Evolutionary conservation across 306 rosid species (phyloP).

Genomic region (Lagenaria siceraria): DNA sequence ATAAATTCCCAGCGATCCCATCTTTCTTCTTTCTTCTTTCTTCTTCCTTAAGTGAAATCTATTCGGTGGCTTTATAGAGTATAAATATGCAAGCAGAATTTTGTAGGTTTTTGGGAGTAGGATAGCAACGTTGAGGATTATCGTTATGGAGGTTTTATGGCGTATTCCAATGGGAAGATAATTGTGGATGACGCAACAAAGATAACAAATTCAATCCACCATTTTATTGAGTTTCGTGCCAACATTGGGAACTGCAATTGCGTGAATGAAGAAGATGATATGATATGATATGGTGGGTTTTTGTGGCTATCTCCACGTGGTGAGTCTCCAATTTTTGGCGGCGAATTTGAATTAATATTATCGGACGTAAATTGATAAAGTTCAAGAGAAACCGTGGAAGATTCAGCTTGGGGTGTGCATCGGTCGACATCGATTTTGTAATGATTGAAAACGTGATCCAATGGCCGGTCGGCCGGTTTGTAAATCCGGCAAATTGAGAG

Average conservation of each 20-base stretch:
- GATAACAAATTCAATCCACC: background rate
- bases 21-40: background rate
- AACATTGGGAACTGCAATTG: conserved; percentile 1
- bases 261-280: background rate
- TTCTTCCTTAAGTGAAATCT: background rate
- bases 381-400: too few species aligned
- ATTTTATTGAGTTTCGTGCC: background rate
- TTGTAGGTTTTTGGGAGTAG: background rate
- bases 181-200: background rate
- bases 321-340: background rate
- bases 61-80: background rate
- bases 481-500: too few species aligned
- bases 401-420: too few species aligned
- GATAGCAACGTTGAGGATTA: conserved; percentile 4
- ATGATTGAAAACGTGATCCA: too few species aligned
- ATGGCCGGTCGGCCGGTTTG: too few species aligned
- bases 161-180: background rate
- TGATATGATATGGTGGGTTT: background rate
- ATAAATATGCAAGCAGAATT: background rate
- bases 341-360: background rate
- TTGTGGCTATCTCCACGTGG: background rate
- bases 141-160: background rate
- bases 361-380: background rate
- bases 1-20: conserved; percentile 26
- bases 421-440: too few species aligned